Conservation (phyloP, 2,329 filamentous ascomycete genomes). For the Pestalotiopsis sp. region DNA sequence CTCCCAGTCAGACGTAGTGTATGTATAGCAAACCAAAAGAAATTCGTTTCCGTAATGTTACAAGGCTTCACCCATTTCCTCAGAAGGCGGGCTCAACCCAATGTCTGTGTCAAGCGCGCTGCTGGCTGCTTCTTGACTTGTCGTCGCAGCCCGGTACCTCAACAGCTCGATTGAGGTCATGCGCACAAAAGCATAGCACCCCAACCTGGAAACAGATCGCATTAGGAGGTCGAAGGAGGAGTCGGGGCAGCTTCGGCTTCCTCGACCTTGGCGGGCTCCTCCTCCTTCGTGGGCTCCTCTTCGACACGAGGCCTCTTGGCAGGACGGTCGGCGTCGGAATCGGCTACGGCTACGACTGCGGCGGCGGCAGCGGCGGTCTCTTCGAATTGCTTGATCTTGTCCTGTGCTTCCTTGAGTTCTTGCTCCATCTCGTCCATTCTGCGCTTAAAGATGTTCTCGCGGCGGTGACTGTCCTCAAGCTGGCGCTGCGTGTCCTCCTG, state of each 20-base stretch:
- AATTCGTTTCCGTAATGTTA: conserved; percentile 9
- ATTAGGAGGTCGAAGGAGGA: conserved; percentile 1
- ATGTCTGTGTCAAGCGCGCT: background rate
- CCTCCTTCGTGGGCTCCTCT: conserved; percentile 7
- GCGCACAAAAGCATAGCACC: too few relatives aligned
- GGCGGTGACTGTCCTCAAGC: conserved; percentile 75
- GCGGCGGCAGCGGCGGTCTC: background rate
- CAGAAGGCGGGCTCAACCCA: background rate
- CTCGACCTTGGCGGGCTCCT: background rate
- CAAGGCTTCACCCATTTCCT: background rate
- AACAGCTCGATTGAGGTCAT: too few relatives aligned
- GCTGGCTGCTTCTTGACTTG: too few relatives aligned
- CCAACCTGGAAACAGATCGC: background rate
- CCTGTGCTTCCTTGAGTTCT: conserved; percentile 41
- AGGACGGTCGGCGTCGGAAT: conserved; percentile 10
- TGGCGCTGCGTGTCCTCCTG: conserved; percentile 55
- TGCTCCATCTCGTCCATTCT: conserved; percentile 79
- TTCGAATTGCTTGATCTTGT: conserved; percentile 20
- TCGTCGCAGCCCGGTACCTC: too few relatives aligned
- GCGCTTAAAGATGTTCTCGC: conserved; percentile 81
- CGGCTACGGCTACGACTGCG: background rate
- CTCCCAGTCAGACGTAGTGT: background rate
- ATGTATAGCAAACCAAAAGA: conserved; percentile 9
- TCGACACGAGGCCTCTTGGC: conserved; percentile 15
- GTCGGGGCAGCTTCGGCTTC: conserved; percentile 10